Conservation (phyloP, 2,329 filamentous ascomycete species). For the Apiospora arundinis region DNA sequence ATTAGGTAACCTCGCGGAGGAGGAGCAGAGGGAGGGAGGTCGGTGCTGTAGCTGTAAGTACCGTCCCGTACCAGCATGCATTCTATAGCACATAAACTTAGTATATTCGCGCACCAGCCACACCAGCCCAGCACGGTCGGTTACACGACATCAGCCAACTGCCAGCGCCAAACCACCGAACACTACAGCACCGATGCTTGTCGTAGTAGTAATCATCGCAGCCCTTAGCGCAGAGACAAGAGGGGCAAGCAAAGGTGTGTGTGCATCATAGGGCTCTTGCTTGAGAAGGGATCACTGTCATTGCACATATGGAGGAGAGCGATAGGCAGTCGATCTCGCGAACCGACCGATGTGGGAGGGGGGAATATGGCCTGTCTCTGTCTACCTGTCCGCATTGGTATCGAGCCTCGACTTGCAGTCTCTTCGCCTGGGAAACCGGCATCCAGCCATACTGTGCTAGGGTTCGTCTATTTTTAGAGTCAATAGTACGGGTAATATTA, state of each 20-base stretch:
- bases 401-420: no score
- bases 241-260: not conserved
- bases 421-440: conserved; percentile 2
- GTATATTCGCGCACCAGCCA: not conserved
- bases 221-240: not conserved
- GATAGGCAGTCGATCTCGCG: not conserved
- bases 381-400: not conserved
- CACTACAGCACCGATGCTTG: not conserved
- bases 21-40: not conserved
- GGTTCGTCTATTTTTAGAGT: conserved; percentile 18
- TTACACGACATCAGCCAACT: conserved; percentile 10
- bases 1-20: not conserved
- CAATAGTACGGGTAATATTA: conserved; percentile 16
- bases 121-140: not conserved
- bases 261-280: not conserved
- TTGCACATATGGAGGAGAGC: not conserved
- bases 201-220: not conserved
- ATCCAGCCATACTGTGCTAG: not conserved
- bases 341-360: not conserved
- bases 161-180: conserved; percentile 6
- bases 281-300: not conserved
- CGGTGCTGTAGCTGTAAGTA: not conserved
- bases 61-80: not conserved
- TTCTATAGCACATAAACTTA: no score
- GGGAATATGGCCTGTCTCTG: not conserved